Base-by-base conservation (phyloP, 2,329 filamentous ascomycete genomes). In the Nemania sp. region DNA sequence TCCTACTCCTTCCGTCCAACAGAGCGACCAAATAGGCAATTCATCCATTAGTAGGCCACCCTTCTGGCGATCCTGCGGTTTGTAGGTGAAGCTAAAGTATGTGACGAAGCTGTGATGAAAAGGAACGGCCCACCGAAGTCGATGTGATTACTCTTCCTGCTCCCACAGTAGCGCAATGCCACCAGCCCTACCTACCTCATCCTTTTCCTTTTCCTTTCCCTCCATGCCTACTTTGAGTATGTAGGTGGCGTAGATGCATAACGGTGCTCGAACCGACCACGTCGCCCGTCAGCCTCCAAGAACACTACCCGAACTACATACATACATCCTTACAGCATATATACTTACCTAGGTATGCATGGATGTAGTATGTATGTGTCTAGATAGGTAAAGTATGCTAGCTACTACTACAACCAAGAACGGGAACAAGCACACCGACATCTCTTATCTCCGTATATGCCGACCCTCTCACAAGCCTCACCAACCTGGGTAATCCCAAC, bases 1-100 rank as follows among this genome's bases (percentile, higher is more conserved):
- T 45, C 6, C 15, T 6, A 52, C 58, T 53, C 58, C 47, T 29
- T 45, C 18, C 11, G 35, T 26, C 58, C 41, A 10, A 29, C 22
- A 13, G 15, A 20, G 22, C 13, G 43, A 32, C 56, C 56, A 29
- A 51, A 59, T 45, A 62, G 58, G 49, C 22, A 51, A 38, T 22
- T 13, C n/a, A 32, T 49, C 43, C n/a, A 59, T 18, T 45, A 20
- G n/a, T 41, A 41, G 15, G 26, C 54, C 24, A 47, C 55, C 55
- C 38, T 26, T 32, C 55, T 58, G 18, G 55, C 55, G 38, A 41
- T 20, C 41, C 13, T 32, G n/a, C 8, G 35, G 41, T 32, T 49
- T 35, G n/a, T n/a, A n/a, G n/a, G n/a, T n/a, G n/a, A n/a, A 35
- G 32, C 32, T 11, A 35, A 35, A 13, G 43, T 45, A 29, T 54